Percentiles rank a stretch among this genome's conserved stretches.
phyloP scores from a whole-genome alignment of 139 green algal genomes.

The Bryopsis sp. region DNA sequence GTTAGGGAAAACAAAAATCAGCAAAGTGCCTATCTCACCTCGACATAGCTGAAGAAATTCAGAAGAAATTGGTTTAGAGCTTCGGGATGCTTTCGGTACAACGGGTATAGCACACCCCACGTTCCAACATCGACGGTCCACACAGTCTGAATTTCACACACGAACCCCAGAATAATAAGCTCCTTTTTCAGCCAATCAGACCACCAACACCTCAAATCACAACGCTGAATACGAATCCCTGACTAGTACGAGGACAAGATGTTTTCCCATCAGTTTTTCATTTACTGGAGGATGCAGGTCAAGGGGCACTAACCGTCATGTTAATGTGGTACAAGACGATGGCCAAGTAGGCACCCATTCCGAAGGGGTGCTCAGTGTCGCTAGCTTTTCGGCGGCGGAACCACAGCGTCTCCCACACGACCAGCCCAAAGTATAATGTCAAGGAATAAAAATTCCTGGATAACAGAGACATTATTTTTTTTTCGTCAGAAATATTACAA shows the following conservation, averaged over 20 bases:
- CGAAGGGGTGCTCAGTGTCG: slow-evolving; percentile 11
- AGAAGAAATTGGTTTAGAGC: not conserved
- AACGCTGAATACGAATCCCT: not conserved
- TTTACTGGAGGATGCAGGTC: too few relatives aligned
- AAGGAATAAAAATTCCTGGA: slow-evolving; percentile 15
- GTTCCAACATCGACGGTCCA: slow-evolving; percentile 15
- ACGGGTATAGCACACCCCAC: slow-evolving; percentile 2
- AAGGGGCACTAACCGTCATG: slow-evolving; percentile 15
- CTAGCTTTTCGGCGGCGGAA: not conserved
- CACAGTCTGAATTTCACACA: slow-evolving; percentile 13
- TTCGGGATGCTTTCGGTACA: not conserved
- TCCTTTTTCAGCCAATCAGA: too few relatives aligned
- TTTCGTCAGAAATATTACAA: not conserved
- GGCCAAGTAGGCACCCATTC: slow-evolving; percentile 4
- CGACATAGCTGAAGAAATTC: slow-evolving; percentile 17
- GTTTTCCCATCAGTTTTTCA: too few relatives aligned
- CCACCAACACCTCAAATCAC: too few relatives aligned
- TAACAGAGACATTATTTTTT: not conserved
- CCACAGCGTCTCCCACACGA: slow-evolving; percentile 13
- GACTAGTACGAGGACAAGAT: not conserved
- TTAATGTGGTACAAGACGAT: slow-evolving; percentile 17
- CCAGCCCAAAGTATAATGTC: slow-evolving; percentile 17
- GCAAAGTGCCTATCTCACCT: too few relatives aligned
- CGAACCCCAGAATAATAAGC: too few relatives aligned
- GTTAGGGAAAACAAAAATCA: too few relatives aligned